Percentiles rank a stretch among this genome's conserved stretches.
These are phyloP conservation scores for Mortierella sp. DNA, from an alignment of 371 early-diverging fungal species.

Conservation along the genomic window DNA sequence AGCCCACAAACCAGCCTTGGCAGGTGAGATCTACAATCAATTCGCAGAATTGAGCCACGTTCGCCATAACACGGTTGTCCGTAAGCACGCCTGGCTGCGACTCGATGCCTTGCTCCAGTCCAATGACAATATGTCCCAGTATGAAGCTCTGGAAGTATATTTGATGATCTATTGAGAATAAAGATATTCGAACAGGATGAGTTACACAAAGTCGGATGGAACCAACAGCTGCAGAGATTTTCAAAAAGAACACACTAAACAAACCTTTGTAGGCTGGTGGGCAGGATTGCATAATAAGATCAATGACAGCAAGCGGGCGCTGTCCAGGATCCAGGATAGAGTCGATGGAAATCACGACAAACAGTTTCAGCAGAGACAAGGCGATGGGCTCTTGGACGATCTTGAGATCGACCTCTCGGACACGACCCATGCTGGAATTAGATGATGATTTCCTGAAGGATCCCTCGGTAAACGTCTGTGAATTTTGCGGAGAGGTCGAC, in stretches of 20 bases:
- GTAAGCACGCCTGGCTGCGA: constrained; percentile 56
- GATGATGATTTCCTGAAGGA: constrained; percentile 40
- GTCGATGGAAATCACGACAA: constrained; percentile 65
- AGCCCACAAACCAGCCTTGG: constrained; percentile 69
- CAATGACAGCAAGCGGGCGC: constrained; percentile 59
- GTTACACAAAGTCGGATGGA: no score
- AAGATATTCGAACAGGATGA: not conserved
- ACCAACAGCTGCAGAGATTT: no score
- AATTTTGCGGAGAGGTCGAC: constrained; percentile 24
- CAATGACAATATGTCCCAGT: constrained; percentile 66
- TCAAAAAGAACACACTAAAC: not conserved
- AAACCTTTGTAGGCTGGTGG: constrained; percentile 58
- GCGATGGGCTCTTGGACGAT: constrained; percentile 55
- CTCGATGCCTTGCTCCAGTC: constrained; percentile 64
- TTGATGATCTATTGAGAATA: constrained; percentile 34
- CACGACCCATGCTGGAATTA: constrained; percentile 29
- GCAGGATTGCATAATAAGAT: constrained; percentile 56
- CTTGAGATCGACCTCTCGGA: constrained; percentile 48
- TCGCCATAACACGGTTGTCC: constrained; percentile 60
- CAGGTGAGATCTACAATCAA: constrained; percentile 75
- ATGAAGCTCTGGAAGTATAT: constrained; percentile 68
- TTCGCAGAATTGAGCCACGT: constrained; percentile 68
- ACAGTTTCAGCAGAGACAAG: constrained; percentile 59
- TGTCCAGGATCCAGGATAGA: constrained; percentile 63
- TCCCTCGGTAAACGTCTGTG: constrained; percentile 46